Percentiles rank a stretch among this genome's conserved stretches.
Conservation (phyloP, 2,329 filamentous ascomycete genomes). For the Fusarium hostae region DNA sequence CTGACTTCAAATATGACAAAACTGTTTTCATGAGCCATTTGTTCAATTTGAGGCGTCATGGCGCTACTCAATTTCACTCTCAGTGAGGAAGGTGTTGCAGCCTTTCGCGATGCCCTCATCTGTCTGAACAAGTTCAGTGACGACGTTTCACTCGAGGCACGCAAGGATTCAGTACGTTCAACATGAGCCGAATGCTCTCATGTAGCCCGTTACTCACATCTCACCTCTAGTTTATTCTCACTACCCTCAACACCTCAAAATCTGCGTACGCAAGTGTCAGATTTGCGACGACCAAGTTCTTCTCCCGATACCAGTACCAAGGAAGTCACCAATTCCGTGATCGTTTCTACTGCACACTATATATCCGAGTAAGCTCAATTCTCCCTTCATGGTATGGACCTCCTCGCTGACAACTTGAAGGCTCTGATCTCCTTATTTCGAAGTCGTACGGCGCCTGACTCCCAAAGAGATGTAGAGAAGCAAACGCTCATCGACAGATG, state of each 20-base stretch:
- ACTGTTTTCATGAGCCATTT: background rate
- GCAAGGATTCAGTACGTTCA: conserved; percentile 69
- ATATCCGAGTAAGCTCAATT: conserved; percentile 68
- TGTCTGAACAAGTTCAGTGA: conserved; percentile 85
- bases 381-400: background rate
- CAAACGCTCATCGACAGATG: conserved; percentile 79
- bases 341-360: conserved; percentile 79
- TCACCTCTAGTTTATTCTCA: conserved; percentile 71
- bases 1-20: background rate
- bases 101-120: conserved; percentile 76
- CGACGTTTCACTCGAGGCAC: conserved; percentile 78
- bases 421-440: conserved; percentile 80
- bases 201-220: background rate
- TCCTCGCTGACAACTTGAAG: conserved; percentile 48
- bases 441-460: conserved; percentile 69
- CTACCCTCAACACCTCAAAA: conserved; percentile 81
- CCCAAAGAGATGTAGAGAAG: conserved; percentile 66
- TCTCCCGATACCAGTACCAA: conserved; percentile 76
- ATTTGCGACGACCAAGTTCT: conserved; percentile 75
- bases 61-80: conserved; percentile 77
- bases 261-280: conserved; percentile 81
- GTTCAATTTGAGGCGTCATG: conserved; percentile 50
- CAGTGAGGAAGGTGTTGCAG: conserved; percentile 76
- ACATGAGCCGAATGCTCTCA: background rate
- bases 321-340: conserved; percentile 62